phyloP scores from a whole-genome alignment of 352 stramenopile genomes.

The Pythium dissimile region DNA sequence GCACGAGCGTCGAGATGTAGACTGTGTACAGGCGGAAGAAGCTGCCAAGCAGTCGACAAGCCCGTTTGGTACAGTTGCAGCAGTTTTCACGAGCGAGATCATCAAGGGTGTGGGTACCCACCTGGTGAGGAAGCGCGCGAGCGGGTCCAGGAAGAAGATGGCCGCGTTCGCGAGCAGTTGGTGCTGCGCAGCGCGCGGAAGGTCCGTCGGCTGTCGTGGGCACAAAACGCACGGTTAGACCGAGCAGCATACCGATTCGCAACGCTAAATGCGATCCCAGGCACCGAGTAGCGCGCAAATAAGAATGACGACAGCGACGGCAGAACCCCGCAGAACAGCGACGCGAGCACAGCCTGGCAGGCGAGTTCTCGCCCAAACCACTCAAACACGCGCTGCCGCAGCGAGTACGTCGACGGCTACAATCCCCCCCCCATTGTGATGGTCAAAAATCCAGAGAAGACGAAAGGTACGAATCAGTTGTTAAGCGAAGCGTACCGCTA shows the following conservation, averaged over 20 bases:
- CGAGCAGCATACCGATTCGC: no score
- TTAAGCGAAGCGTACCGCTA: slow-evolving; percentile 6
- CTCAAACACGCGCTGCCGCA: slow-evolving; percentile 22
- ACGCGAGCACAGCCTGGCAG: slow-evolving; percentile 50
- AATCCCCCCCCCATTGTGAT: no score
- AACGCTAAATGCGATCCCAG: background rate
- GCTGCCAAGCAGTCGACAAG: slow-evolving; percentile 16
- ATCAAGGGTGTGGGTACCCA: no score
- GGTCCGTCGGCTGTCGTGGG: slow-evolving; percentile 29
- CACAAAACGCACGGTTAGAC: no score
- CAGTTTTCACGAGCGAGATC: no score
- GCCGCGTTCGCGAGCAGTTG: slow-evolving; percentile 49
- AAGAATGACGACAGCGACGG: slow-evolving; percentile 66
- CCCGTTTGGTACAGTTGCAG: background rate
- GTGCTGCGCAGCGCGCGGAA: slow-evolving; percentile 29
- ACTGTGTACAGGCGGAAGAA: slow-evolving; percentile 51
- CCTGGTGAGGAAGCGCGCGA: slow-evolving; percentile 38
- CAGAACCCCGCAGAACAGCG: slow-evolving; percentile 59
- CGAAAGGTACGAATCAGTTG: no score
- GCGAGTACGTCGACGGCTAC: slow-evolving; percentile 16
- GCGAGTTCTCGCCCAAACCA: slow-evolving; percentile 41
- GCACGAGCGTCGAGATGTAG: slow-evolving; percentile 27
- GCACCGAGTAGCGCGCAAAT: slow-evolving; percentile 63
- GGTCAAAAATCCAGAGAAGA: background rate
- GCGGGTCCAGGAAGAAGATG: slow-evolving; percentile 49